Base-by-base conservation (phyloP, 2,329 filamentous ascomycete species). In the Metarhizium sp. region DNA sequence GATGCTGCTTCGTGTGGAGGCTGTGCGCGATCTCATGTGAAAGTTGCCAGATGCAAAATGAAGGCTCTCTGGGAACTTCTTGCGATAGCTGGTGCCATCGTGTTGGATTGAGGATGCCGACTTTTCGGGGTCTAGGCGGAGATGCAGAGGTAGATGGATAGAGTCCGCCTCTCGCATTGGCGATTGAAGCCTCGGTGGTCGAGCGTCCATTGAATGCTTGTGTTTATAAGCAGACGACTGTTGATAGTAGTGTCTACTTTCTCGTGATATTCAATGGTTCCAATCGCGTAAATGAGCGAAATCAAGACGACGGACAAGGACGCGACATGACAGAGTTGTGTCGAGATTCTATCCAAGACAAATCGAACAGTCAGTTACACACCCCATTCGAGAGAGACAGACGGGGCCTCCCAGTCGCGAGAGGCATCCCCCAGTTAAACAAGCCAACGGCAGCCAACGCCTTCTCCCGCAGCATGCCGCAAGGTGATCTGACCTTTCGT, bases 1-100 rank as follows among this genome's bases (percentile, higher is more conserved):
- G 48, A 71, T 62, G 50, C 69, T 72, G 58, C 69, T 72, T 58
- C 70, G 67, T 0, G 71, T 72, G 2, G 69, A 72, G 8, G 66
- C 66, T 0, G 71, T 72, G 0, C 69, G 68, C 1, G 70, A 73
- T 13, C 70, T 66, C 29, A 67, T 62, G 36, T 66, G 67, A 46
- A 66, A 63, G 2, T 61, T 59, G 40, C 59, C 58, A 0, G 65
- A 63, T 1, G 58, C 54, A 40, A 69, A 64, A 36, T 67, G 63
- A 7, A 69, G 60, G 42, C 61, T 68, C 52, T 70, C 68, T 0
- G 67, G 68, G 3, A 67, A 60, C 8, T 61, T 61, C 49, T 62
- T 67, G 14, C 59, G 58, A 36, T 55, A 47, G 38, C 49, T 57
- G 42, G 46, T 55, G 50, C 32, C 32, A 34, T 34, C 32, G 32